These are phyloP conservation scores for Sutorius australiensis DNA, from an alignment of 768 basidiomycete species.

Conservation along the genomic window DNA sequence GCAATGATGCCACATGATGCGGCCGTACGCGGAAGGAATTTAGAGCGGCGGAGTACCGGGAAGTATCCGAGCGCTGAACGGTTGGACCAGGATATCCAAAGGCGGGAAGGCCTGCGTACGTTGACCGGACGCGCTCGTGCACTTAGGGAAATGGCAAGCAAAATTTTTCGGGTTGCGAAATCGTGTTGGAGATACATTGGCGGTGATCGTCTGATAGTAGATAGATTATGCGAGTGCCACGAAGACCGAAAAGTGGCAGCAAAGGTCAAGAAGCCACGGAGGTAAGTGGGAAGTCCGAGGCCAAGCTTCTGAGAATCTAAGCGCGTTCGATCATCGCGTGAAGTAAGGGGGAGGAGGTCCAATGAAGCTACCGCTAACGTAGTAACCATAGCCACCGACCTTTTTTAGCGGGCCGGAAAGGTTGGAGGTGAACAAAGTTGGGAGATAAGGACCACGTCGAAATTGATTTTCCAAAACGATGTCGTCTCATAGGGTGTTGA, in stretches of 20 bases:
- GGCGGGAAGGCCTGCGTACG: conserved; percentile 17
- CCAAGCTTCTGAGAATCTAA: conserved; percentile 29
- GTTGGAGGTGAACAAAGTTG: conserved; percentile 9
- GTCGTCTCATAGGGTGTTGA: conserved; percentile 1
- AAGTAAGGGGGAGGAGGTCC: conserved; percentile 13
- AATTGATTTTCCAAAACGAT: conserved; percentile 15
- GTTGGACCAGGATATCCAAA: conserved; percentile 20
- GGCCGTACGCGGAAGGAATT: conserved; percentile 15
- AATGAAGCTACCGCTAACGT: conserved; percentile 15
- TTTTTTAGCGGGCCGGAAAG: conserved; percentile 20
- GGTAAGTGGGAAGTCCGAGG: conserved; percentile 35
- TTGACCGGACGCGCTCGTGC: conserved; percentile 15
- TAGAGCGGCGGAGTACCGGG: conserved; percentile 23
- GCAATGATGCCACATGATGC: conserved; percentile 15
- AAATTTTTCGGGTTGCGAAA: conserved; percentile 10
- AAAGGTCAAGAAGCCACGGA: conserved; percentile 31
- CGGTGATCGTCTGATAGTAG: conserved; percentile 23
- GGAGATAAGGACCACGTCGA: conserved; percentile 18
- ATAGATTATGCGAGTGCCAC: conserved; percentile 25
- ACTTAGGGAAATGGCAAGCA: conserved; percentile 14
- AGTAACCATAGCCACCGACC: conserved; percentile 8
- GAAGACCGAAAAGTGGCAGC: conserved; percentile 23
- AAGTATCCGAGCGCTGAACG: conserved; percentile 14
- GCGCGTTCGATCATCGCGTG: conserved; percentile 24
- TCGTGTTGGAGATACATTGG: conserved; percentile 12